These are phyloP conservation scores for Candida coleopterorum DNA, from an alignment of 805 yeast species.

Conservation along the genomic window DNA sequence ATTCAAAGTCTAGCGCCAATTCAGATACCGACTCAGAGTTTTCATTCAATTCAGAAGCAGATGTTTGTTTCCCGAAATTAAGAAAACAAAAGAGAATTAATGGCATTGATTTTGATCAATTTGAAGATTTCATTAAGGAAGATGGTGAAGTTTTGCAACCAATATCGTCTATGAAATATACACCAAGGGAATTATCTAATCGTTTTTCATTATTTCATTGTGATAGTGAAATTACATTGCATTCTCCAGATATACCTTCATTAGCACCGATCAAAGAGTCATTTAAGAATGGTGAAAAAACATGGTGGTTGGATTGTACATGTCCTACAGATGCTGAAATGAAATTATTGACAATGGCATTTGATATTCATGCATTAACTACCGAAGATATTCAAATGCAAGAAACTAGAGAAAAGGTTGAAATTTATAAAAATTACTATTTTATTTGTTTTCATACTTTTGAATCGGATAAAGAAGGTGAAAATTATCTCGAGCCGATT, in stretches of 20 bases:
- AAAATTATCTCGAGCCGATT: slow-evolving; percentile 78
- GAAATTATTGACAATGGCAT: slow-evolving; percentile 87
- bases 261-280: slow-evolving; percentile 62
- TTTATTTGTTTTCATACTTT: slow-evolving; percentile 97
- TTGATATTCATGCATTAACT: slow-evolving; percentile 96
- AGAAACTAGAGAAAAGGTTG: slow-evolving; percentile 96
- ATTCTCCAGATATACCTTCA: slow-evolving; percentile 81
- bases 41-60: no score
- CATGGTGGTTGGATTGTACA: slow-evolving; percentile 95
- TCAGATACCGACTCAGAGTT: no score
- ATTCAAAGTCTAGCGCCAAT: no score
- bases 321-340: slow-evolving; percentile 95
- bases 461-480: slow-evolving; percentile 76
- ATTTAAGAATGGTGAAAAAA: slow-evolving; percentile 66
- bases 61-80: no score
- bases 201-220: slow-evolving; percentile 81
- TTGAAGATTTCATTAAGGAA: slow-evolving; percentile 72
- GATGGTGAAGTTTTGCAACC: slow-evolving; percentile 49
- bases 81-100: slow-evolving; percentile 50
- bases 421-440: slow-evolving; percentile 82
- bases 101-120: slow-evolving; percentile 90
- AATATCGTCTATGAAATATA: slow-evolving; percentile 55
- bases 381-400: slow-evolving; percentile 96
- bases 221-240: slow-evolving; percentile 79
- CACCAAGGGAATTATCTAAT: slow-evolving; percentile 59